A percentile compares a stretch with the other conserved stretches of the same genome.
Evolutionary conservation across 202 grass and related monocot species (phyloP).

Genomic region (Panicum hallii): DNA sequence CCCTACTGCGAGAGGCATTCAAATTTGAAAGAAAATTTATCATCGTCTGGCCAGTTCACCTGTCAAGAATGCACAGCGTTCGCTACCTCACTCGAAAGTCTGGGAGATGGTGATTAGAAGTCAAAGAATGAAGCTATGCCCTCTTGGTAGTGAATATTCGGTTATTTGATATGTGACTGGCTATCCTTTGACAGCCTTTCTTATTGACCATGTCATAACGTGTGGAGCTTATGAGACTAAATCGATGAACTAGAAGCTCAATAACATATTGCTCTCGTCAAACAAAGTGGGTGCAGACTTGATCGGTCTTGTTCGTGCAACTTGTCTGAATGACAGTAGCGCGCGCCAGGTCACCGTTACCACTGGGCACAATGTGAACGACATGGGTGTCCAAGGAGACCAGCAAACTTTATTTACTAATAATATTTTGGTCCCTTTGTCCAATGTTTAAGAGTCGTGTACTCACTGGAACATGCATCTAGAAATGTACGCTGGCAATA

Average conservation of each 20-base stretch:
- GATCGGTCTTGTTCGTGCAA: constrained; percentile 16
- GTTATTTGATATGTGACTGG: not conserved
- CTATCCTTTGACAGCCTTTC: constrained; percentile 8
- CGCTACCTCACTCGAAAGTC: not conserved
- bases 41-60: constrained; percentile 32
- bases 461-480: not conserved
- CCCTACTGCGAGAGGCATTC: constrained; percentile 57
- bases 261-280: constrained; percentile 24
- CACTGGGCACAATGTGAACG: not conserved
- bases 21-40: constrained; percentile 36
- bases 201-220: not conserved
- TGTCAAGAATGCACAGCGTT: constrained; percentile 52
- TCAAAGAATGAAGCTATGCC: not conserved
- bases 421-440: constrained; percentile 2
- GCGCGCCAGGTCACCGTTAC: not conserved
- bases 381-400: not conserved
- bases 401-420: not conserved
- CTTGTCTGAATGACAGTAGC: constrained; percentile 13
- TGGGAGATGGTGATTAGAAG: constrained; percentile 43
- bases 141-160: not conserved
- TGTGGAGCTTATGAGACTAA: constrained; percentile 9
- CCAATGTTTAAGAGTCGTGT: not conserved
- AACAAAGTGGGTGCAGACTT: constrained; percentile 42
- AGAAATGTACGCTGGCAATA: not conserved
- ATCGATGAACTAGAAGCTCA: not conserved